Evolutionary conservation across 768 basidiomycete species (phyloP).

Genomic region (Amanita rubescens): DNA sequence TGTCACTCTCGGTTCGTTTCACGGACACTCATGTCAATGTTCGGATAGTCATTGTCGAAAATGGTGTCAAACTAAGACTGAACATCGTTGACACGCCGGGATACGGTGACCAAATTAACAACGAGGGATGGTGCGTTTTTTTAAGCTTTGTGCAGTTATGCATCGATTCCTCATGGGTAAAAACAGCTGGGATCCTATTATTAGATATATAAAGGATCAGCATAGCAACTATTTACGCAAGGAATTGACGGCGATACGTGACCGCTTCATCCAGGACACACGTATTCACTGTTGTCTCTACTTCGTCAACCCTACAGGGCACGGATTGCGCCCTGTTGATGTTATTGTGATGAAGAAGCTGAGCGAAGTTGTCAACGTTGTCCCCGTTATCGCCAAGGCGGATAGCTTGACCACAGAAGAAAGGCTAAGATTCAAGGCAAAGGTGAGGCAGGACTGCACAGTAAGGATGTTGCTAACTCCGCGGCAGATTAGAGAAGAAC

Average conservation of each 20-base stretch:
- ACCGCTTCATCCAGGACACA: slow-evolving; percentile 97
- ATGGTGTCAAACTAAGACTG: slow-evolving; percentile 87
- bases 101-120: slow-evolving; percentile 98
- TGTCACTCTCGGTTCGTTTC: not conserved
- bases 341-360: slow-evolving; percentile 99
- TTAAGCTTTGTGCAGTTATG: slow-evolving; percentile 1
- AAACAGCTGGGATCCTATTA: slow-evolving; percentile 94
- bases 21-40: not conserved
- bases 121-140: slow-evolving; percentile 82
- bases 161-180: not conserved
- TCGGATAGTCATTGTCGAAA: slow-evolving; percentile 82
- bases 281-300: slow-evolving; percentile 97
- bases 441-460: slow-evolving; percentile 38
- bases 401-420: slow-evolving; percentile 94
- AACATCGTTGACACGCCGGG: slow-evolving; percentile 99
- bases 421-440: slow-evolving; percentile 86
- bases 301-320: slow-evolving; percentile 99
- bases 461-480: slow-evolving; percentile 9
- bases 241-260: slow-evolving; percentile 97
- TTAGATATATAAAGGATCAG: slow-evolving; percentile 99
- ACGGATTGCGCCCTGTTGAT: slow-evolving; percentile 92
- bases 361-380: slow-evolving; percentile 97
- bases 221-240: slow-evolving; percentile 98
- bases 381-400: slow-evolving; percentile 98
- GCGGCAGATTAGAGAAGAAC: slow-evolving; percentile 84